Percentiles rank a stretch among this genome's conserved stretches.
These are phyloP conservation scores for Sungouiozyma ichnusensis DNA, from an alignment of 805 yeast species.

Conservation along the genomic window DNA sequence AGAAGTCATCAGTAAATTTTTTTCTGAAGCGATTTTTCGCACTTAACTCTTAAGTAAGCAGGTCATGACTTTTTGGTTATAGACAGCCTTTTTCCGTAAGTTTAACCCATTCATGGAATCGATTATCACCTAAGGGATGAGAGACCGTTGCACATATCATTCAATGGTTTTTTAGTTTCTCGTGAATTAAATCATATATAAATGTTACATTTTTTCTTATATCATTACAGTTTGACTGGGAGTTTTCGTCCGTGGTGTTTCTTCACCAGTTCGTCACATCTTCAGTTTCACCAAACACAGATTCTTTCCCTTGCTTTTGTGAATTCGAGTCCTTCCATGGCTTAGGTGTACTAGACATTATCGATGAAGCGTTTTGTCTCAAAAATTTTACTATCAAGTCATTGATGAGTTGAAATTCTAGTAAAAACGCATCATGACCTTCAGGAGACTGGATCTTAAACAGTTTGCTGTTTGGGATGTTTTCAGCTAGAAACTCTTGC, in stretches of 20 bases:
- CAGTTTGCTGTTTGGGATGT: constrained; percentile 58
- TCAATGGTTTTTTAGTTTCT: too few relatives aligned
- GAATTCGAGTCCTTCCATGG: constrained; percentile 32
- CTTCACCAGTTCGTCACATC: constrained; percentile 84
- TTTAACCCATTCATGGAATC: too few relatives aligned
- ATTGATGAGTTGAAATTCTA: constrained; percentile 81
- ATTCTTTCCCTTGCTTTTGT: constrained; percentile 38
- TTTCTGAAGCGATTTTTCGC: too few relatives aligned
- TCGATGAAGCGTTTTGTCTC: constrained; percentile 42
- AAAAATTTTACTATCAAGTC: constrained; percentile 59
- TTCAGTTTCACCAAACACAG: constrained; percentile 89
- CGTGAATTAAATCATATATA: neutral
- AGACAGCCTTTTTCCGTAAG: too few relatives aligned
- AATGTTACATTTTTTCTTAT: neutral
- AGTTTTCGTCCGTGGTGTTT: neutral
- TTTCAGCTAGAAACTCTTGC: constrained; percentile 71
- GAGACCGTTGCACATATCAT: too few relatives aligned
- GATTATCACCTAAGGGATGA: too few relatives aligned
- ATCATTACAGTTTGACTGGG: neutral
- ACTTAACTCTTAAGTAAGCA: neutral
- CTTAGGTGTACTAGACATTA: constrained; percentile 35
- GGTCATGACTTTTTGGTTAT: neutral
- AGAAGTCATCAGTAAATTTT: too few relatives aligned
- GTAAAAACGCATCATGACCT: constrained; percentile 93
- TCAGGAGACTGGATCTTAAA: constrained; percentile 80